phyloP scores from a whole-genome alignment of 139 green algal species.

The Tetradesmus obliquus region DNA sequence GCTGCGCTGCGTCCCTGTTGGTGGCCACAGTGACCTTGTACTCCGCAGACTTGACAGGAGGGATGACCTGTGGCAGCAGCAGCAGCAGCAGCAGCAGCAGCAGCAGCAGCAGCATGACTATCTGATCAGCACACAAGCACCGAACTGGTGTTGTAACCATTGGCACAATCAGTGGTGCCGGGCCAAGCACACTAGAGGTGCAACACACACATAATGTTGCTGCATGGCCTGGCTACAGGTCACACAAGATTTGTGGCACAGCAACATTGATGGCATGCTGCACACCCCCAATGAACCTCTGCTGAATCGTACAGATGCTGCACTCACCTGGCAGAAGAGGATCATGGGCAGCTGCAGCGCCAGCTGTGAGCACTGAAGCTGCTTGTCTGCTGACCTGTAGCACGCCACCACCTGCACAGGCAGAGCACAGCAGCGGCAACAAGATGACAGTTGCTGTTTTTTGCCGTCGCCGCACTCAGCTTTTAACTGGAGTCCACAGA shows the following conservation, averaged over 20 bases:
- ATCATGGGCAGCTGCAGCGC: conserved; percentile 32
- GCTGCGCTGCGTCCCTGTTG: conserved; percentile 62
- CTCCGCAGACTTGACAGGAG: conserved; percentile 52
- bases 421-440: neutral
- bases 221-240: too few species aligned
- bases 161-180: too few species aligned
- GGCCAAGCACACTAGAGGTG: too few species aligned
- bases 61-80: conserved; percentile 24
- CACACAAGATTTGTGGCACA: too few species aligned
- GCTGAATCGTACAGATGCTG: neutral
- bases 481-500: too few species aligned
- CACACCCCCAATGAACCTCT: neutral
- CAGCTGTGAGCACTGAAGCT: conserved; percentile 19
- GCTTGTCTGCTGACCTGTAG: neutral
- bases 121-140: neutral
- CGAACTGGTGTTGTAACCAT: too few species aligned
- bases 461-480: too few species aligned
- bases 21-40: conserved; percentile 76
- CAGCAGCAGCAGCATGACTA: neutral
- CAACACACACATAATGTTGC: too few species aligned
- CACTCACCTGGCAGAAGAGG: conserved; percentile 30
- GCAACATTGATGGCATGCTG: neutral
- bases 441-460: neutral
- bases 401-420: conserved; percentile 22
- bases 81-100: neutral